Evolutionary conservation across 2,329 filamentous ascomycete genomes (phyloP).

Genomic region (Rutstroemia sydowiana): DNA sequence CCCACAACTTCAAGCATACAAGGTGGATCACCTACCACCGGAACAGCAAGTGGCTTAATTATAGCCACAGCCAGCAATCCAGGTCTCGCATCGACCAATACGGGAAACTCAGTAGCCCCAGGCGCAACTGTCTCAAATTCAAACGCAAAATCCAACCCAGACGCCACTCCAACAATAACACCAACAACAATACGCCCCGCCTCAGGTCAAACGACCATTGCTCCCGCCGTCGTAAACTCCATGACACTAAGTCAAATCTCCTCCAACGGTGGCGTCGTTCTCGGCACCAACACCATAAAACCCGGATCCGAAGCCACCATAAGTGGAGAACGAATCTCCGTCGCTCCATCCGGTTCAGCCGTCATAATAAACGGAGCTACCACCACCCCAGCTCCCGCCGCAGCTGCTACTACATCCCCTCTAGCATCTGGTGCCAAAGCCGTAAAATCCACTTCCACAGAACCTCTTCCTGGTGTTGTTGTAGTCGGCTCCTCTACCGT

Average conservation of each 20-base stretch:
- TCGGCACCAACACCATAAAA: conserved; percentile 21
- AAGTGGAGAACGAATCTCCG: conserved; percentile 19
- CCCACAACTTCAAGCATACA: not conserved
- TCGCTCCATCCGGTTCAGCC: conserved; percentile 15
- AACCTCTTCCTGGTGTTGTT: conserved; percentile 12
- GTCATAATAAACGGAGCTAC: conserved; percentile 19
- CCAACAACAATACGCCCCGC: conserved; percentile 4
- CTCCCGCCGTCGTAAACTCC: conserved; percentile 18
- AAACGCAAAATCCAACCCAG: not conserved
- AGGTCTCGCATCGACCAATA: not conserved
- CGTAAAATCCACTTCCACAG: conserved; percentile 4
- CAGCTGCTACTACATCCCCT: not conserved
- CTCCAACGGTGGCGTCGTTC: conserved; percentile 16
- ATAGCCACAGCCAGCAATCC: not conserved
- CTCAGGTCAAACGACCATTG: conserved; percentile 7
- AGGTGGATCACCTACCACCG: not conserved
- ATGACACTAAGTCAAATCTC: conserved; percentile 16
- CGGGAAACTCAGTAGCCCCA: not conserved
- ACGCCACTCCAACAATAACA: not conserved
- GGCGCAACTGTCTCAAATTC: not conserved
- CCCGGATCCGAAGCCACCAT: conserved; percentile 22
- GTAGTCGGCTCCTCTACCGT: conserved; percentile 17
- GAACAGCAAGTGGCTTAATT: not conserved
- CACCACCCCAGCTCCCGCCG: not conserved
- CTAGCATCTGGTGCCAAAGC: not conserved